These are phyloP conservation scores for Pelargonium australe DNA, from an alignment of 441 rosid genomes.

Conservation along the genomic window DNA sequence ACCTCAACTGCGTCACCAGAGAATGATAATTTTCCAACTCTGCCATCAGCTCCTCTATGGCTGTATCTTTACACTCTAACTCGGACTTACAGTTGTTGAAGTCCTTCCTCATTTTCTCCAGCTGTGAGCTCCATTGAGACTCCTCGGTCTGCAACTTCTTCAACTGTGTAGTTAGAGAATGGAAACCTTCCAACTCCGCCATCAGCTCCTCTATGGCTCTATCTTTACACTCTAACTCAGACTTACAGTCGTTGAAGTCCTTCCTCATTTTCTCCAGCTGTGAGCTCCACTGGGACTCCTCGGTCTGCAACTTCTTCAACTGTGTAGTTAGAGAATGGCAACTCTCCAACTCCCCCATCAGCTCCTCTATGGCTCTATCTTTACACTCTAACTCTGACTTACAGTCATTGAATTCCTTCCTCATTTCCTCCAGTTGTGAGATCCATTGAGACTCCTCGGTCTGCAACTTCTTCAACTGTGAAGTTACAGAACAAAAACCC, in stretches of 20 bases:
- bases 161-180: constrained; percentile 37
- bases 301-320: constrained; percentile 35
- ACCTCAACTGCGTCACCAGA: constrained; percentile 33
- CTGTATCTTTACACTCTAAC: constrained; percentile 39
- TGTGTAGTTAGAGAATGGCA: constrained; percentile 39
- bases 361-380: constrained; percentile 35
- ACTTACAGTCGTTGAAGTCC: constrained; percentile 39
- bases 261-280: constrained; percentile 40
- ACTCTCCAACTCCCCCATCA: constrained; percentile 46
- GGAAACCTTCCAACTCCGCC: constrained; percentile 46
- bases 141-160: constrained; percentile 32
- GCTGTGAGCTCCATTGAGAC: constrained; percentile 62
- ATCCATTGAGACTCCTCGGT: constrained; percentile 78
- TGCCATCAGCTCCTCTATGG: constrained; percentile 34
- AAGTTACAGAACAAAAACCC: constrained; percentile 33
- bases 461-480: constrained; percentile 34
- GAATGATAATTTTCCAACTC: constrained; percentile 47
- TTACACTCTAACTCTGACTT: constrained; percentile 42
- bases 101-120: constrained; percentile 45
- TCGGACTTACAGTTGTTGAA: constrained; percentile 35
- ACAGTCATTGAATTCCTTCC: constrained; percentile 34
- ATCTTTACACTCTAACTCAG: constrained; percentile 45
- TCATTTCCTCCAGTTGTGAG: constrained; percentile 43
- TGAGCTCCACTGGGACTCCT: constrained; percentile 47
- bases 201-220: constrained; percentile 32